Conservation (phyloP, 2,329 filamentous ascomycete genomes). For the Phaeosphaeria sp. region DNA sequence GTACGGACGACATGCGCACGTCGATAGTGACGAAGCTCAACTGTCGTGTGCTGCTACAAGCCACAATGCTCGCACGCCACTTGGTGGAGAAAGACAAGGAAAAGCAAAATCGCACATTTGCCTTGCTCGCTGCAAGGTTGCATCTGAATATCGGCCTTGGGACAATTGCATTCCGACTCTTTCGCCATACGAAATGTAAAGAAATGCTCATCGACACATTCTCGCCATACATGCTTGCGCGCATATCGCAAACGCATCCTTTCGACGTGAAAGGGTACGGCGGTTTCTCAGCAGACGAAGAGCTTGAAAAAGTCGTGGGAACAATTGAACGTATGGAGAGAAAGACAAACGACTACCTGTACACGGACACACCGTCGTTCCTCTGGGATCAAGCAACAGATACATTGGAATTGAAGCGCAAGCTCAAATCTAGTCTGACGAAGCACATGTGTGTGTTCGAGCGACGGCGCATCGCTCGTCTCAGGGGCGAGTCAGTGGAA, state of each 20-base stretch:
- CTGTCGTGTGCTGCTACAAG: constrained; percentile 35
- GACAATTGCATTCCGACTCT: constrained; percentile 38
- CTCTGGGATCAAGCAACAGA: constrained; percentile 39
- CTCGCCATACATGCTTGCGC: constrained; percentile 37
- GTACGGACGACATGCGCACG: background rate
- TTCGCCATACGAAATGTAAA: constrained; percentile 35
- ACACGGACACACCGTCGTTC: constrained; percentile 33
- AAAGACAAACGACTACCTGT: constrained; percentile 33
- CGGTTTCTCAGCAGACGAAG: constrained; percentile 36
- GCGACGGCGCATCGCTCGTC: constrained; percentile 38
- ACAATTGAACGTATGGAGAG: constrained; percentile 39
- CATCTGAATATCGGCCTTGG: constrained; percentile 42
- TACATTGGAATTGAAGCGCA: constrained; percentile 28
- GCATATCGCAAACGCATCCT: constrained; percentile 43
- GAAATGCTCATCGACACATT: constrained; percentile 45
- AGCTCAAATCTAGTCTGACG: constrained; percentile 36
- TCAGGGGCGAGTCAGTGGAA: constrained; percentile 34
- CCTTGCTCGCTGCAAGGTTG: constrained; percentile 41
- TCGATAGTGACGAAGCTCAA: constrained; percentile 11
- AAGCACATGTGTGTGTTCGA: constrained; percentile 42
- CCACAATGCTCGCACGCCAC: constrained; percentile 33
- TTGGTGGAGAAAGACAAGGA: constrained; percentile 31
- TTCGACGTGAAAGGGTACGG: constrained; percentile 37
- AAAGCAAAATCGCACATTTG: constrained; percentile 33
- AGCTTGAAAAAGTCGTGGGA: constrained; percentile 35